Evolutionary conservation across 2,329 filamentous ascomycete genomes (phyloP), one percentile per base, ranked within the genome.

Genomic region (Colletotrichum limetticola): DNA sequence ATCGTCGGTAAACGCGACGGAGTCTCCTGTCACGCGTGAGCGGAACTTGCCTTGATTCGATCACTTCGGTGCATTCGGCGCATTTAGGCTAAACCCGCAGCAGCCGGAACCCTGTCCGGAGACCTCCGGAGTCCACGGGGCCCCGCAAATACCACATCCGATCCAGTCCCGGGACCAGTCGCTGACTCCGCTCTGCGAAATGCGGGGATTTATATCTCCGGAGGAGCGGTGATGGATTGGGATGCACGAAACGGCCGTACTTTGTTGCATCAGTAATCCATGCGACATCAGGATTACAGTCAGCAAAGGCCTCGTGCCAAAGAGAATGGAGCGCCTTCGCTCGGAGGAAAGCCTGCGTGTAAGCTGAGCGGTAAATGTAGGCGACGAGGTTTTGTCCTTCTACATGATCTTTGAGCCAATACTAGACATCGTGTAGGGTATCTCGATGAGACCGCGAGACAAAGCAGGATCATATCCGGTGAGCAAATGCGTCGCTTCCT

Each of bases 81-180:
- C 32, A 71, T 73, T 73, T 73, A 73, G 71, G 71, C 71, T 73
- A 58, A 73, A 71, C 16, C 58, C 28, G 37, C 28, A 61, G 42
- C 56, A 52, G 55, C 66, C 49, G 71, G 57, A 71, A 68, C 64
- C 69, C 65, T 72, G 69, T 59, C 65, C 58, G 64, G 42, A 12
- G 12, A n/a, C 35, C 14, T n/a, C 35, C 69, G 69, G 58, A 60
- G 66, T 37, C 66, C 19, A 71, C 61, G 66, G 71, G 49, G 49
- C 5, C 60, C 71, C 71, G 66, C 61, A 73, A 71, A 62, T 65
- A n/a, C 53, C 26, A 62, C 56, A 52, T 63, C 67, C 66, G 61
- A 66, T 52, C 60, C 63, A 62, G 35, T 60, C 60, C 71, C 59
- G 66, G 71, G 22, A 12, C 66, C 56, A 62, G 55, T 70, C 42